A percentile compares a stretch with the other conserved stretches of the same genome.
phyloP scores from a whole-genome alignment of 2,329 filamentous ascomycete species.

The Amauroascus verrucosus region DNA sequence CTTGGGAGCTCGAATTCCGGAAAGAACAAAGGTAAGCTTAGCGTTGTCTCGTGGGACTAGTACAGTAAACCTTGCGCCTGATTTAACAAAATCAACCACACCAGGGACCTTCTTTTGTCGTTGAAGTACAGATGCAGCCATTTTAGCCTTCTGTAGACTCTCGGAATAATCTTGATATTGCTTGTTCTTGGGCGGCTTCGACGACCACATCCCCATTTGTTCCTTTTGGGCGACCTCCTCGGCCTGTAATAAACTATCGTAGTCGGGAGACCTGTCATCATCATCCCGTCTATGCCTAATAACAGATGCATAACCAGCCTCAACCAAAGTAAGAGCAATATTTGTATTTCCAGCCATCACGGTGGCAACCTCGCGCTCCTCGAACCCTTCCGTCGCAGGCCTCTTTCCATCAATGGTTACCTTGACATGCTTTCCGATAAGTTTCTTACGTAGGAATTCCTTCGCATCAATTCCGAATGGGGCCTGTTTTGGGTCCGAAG shows the following conservation, averaged over 20 bases:
- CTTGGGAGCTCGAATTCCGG: conserved; percentile 79
- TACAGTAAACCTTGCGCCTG: conserved; percentile 87
- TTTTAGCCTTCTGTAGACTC: conserved; percentile 86
- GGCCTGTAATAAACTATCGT: conserved; percentile 51
- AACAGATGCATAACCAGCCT: conserved; percentile 85
- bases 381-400: conserved; percentile 78
- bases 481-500: conserved; percentile 72
- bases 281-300: conserved; percentile 93
- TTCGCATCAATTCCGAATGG: conserved; percentile 90
- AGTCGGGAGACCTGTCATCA: conserved; percentile 84
- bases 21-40: conserved; percentile 90
- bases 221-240: conserved; percentile 62
- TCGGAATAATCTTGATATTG: conserved; percentile 85
- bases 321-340: conserved; percentile 71
- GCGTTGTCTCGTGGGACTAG: conserved; percentile 84
- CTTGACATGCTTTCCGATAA: conserved; percentile 93
- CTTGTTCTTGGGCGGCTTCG: conserved; percentile 74
- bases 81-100: conserved; percentile 94
- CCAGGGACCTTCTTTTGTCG: conserved; percentile 87
- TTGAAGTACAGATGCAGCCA: conserved; percentile 76
- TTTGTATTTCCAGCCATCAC: conserved; percentile 78
- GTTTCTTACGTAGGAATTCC: conserved; percentile 83
- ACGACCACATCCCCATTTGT: conserved; percentile 89
- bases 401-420: conserved; percentile 83
- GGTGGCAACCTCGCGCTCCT: conserved; percentile 89